Percentiles rank a stretch among this genome's conserved stretches.
phyloP scores from a whole-genome alignment of 345 rosid genomes.

The Sonneratia caseolaris region DNA sequence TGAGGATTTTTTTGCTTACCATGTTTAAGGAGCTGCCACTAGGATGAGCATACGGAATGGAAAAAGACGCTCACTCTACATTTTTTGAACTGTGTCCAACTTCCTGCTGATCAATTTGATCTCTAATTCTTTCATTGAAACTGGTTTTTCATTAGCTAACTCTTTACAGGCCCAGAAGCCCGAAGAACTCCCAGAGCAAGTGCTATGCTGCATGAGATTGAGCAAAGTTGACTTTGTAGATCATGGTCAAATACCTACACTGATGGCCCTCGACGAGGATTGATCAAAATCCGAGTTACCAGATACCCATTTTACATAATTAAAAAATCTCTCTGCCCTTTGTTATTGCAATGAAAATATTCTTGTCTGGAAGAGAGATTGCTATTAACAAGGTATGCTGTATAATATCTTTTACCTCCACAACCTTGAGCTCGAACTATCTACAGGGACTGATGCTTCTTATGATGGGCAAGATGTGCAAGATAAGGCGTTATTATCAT shows the following conservation, averaged over 20 bases:
- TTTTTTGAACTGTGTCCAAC: neutral
- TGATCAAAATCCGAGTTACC: neutral
- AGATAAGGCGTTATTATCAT: too few species aligned
- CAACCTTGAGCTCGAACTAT: neutral
- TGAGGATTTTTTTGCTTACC: neutral
- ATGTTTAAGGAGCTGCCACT: neutral
- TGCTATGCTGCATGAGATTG: conserved; percentile 1
- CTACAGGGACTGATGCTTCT: neutral
- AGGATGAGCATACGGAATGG: neutral
- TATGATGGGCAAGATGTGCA: too few species aligned
- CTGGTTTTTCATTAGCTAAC: neutral
- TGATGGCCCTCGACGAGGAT: conserved; percentile 28
- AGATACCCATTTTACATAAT: neutral
- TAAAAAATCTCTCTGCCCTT: neutral
- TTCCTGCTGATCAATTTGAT: neutral
- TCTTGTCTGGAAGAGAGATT: neutral
- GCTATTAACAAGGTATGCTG: neutral
- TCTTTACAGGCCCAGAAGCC: conserved; percentile 72
- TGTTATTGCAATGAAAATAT: neutral
- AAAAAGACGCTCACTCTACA: neutral
- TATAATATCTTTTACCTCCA: neutral
- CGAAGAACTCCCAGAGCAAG: conserved; percentile 86
- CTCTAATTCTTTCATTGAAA: neutral
- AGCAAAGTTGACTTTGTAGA: too few species aligned
- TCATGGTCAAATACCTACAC: too few species aligned